phyloP scores from a whole-genome alignment of 805 yeast genomes.

The Kuraishia piskuri region DNA sequence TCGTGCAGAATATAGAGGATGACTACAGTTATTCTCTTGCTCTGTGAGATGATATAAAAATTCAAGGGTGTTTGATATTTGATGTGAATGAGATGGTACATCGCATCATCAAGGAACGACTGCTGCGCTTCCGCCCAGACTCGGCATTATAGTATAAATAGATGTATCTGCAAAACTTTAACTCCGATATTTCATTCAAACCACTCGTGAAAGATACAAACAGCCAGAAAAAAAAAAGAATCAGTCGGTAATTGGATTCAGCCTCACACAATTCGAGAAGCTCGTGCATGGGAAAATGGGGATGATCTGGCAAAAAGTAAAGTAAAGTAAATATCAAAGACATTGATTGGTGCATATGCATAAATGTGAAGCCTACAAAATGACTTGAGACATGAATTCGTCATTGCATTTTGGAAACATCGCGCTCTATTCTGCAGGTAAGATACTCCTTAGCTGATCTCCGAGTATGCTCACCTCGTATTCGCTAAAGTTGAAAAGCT shows the following conservation, averaged over 20 bases:
- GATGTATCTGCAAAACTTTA: not conserved
- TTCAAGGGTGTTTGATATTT: not conserved
- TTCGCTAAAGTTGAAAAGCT: slow-evolving; percentile 60
- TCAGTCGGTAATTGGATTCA: not conserved
- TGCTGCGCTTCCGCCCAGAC: too few species aligned
- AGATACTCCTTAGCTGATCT: slow-evolving; percentile 13
- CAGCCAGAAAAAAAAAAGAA: not conserved
- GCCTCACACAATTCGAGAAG: not conserved
- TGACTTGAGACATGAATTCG: not conserved
- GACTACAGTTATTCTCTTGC: slow-evolving; percentile 91
- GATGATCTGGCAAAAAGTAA: not conserved
- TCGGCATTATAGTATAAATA: not conserved
- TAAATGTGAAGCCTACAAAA: not conserved
- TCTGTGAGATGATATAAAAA: slow-evolving; percentile 9
- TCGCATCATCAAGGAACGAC: too few species aligned
- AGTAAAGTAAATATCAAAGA: not conserved
- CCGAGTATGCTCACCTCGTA: slow-evolving; percentile 38
- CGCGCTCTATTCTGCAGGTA: slow-evolving; percentile 11
- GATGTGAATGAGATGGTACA: too few species aligned
- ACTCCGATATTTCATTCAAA: not conserved
- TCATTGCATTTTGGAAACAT: too few species aligned
- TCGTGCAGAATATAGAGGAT: slow-evolving; percentile 92
- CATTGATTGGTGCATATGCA: not conserved
- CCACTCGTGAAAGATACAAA: not conserved
- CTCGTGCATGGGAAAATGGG: not conserved